A percentile compares a stretch with the other conserved stretches of the same genome.
These are phyloP conservation scores for Colletotrichum abscissum DNA, from an alignment of 2,329 filamentous ascomycete genomes.

Conservation along the genomic window DNA sequence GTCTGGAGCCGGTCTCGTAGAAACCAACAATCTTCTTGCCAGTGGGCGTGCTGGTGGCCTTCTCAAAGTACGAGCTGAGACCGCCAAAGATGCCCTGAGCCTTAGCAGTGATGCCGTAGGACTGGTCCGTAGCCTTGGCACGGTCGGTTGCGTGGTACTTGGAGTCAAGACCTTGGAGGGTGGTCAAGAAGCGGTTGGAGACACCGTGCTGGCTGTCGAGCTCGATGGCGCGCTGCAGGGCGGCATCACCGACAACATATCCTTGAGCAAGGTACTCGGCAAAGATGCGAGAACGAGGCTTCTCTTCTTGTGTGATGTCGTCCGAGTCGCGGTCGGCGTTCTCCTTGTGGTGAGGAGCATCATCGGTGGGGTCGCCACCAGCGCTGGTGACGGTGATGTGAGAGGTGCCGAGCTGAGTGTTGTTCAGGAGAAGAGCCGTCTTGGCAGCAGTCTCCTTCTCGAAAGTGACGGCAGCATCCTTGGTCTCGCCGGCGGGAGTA, in stretches of 20 bases:
- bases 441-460: conserved; percentile 97
- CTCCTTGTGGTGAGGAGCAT: conserved; percentile 65
- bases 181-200: conserved; percentile 80
- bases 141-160: conserved; percentile 91
- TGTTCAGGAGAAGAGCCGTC: conserved; percentile 95
- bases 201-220: conserved; percentile 93
- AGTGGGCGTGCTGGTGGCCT: conserved; percentile 86
- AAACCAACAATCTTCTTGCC: conserved; percentile 90
- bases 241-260: conserved; percentile 81
- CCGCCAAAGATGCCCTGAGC: conserved; percentile 74
- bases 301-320: conserved; percentile 93
- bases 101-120: conserved; percentile 82
- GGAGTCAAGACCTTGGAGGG: conserved; percentile 80
- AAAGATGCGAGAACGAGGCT: conserved; percentile 91
- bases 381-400: conserved; percentile 81
- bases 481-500: conserved; percentile 73
- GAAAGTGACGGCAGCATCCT: conserved; percentile 93
- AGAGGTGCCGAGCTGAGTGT: conserved; percentile 91
- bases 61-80: conserved; percentile 91
- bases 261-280: conserved; percentile 98
- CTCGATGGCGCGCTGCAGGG: conserved; percentile 84
- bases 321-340: conserved; percentile 69
- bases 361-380: conserved; percentile 71
- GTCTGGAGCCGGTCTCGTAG: conserved; percentile 85
- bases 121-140: conserved; percentile 84